Base-by-base conservation (phyloP, 1,284 basidiomycete species). In the Cutaneotrichosporon curvatum region DNA sequence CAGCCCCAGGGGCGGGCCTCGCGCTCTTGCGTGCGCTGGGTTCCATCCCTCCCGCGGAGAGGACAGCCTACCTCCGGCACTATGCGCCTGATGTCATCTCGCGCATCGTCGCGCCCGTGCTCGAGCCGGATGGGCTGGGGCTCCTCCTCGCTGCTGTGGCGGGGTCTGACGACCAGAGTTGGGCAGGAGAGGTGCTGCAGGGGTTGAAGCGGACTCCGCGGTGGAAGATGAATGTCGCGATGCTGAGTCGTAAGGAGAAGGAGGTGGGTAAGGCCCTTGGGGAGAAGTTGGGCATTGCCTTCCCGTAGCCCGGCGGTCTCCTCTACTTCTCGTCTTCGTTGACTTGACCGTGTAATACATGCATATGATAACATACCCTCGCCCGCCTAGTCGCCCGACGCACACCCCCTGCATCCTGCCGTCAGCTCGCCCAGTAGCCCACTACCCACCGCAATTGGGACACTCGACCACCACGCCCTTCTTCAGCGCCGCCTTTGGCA, bases 381-480 rank as follows among this genome's bases (percentile, higher is more conserved):
- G n/a, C n/a, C n/a, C n/a, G 9, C 18, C 39, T 47, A 47, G 39
- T 47, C 45, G 34, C 45, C 34, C 3, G 45, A 47, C 9, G 45
- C 45, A 33, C 45, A 47, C 6, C 45, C 45, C 6, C 39, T 38
- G 40, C 45, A 47, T 18, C 45, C 45, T 46, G 45, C 15, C 8
- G 38, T 36, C 7, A 35, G 32, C 23, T 16, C 31, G 6, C 14
- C 25, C 3, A 25, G 23, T 87, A 55, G 91, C 90, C 90, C 70
- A 28, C 90, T 20, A 34, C 87, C 57, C 64, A 92, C 91, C 92
- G 71, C 92, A 97, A 67, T 95, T 90, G 40, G 87, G 86, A 72
- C 92, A 97, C 73, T 97, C 89, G 0, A 98, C 94, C n/a, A 97
- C 77, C 3, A 87, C 90, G 5, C 91, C 94, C 45, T 81, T 77